Base-by-base conservation (phyloP, 352 stramenopile genomes). In the Phytophthora crassamura region DNA sequence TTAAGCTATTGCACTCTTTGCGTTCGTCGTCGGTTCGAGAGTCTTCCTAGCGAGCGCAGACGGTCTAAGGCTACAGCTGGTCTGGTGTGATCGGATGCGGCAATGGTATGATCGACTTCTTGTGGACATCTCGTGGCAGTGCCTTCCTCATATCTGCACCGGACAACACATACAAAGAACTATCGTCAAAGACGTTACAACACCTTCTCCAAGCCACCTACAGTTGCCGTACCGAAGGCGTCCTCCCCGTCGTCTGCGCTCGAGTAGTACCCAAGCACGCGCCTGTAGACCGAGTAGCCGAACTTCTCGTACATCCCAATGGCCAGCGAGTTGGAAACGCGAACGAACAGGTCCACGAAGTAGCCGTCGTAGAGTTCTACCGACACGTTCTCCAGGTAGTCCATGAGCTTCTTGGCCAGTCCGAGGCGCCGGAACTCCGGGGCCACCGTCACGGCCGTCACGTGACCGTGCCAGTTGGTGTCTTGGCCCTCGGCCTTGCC, bases 261-360 rank as follows among this genome's bases (percentile, higher is more conserved):
- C 15, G 84, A 94, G 45, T 98, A 98, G 61, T 98, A 98, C 15
- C 88, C 92, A 7, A 98, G 73, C 34, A 98, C 94, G 16, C 80
- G 76, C 25, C 94, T 81, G 64, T 98, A 98, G 5, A 98, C 91
- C 10, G 74, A 89, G 74, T 98, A 98, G 28, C 91, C 93, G 66
- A 98, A 90, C 34, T 94, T 91, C 52, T 95, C 78, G 74, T 98
- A 98, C 92, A 98, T 98, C 47, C 69, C 64, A 49, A 98, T 97
- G 14, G 94, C 94, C 15, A 97, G 68, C 34, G 73, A 79, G 84
- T 99, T 99, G 38, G 94, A 98, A 16, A 95, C 88, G 25, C 97
- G 84, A 16, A 99, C 97, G 69, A 99, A 99, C n/a, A 99, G 78
- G 71, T 99, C 97, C 48, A 99, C 97, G 82, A 99, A 99, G 82